A percentile compares a stretch with the other conserved stretches of the same genome.
These are phyloP conservation scores for Daucus carota DNA, from an alignment of 129 eudicot genomes.

Conservation along the genomic window DNA sequence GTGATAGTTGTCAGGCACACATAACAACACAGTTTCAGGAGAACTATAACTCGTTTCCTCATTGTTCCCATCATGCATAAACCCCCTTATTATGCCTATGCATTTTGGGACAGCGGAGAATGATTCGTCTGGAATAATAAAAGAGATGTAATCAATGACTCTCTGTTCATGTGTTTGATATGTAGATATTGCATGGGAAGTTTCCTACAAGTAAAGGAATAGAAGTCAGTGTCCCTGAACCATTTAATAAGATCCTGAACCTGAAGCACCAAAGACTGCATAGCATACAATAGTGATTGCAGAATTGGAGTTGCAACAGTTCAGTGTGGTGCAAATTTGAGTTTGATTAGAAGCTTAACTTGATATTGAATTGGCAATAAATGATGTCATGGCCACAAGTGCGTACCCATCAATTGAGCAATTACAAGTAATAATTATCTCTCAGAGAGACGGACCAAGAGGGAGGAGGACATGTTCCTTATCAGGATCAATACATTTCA, in stretches of 20 bases:
- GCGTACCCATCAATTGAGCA: background rate
- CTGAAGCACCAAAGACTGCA: background rate
- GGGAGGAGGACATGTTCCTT: background rate
- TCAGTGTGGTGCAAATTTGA: background rate
- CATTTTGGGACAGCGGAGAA: conserved; percentile 52
- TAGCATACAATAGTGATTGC: background rate
- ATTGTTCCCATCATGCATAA: conserved; percentile 29
- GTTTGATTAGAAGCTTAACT: background rate
- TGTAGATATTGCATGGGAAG: conserved; percentile 19
- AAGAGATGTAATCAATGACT: conserved; percentile 47
- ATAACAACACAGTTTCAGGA: conserved; percentile 53
- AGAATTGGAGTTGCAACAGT: background rate
- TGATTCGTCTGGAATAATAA: conserved; percentile 68
- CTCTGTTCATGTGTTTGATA: conserved; percentile 24
- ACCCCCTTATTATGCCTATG: conserved; percentile 58
- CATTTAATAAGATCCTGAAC: background rate
- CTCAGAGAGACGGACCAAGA: background rate
- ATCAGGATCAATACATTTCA: background rate
- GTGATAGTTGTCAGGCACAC: conserved; percentile 57
- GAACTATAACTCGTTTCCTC: conserved; percentile 23
- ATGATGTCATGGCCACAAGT: no score
- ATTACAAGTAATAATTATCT: background rate
- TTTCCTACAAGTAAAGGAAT: conserved; percentile 33
- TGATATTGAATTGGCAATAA: background rate
- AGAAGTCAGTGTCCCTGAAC: background rate